Base-by-base conservation (phyloP, 768 basidiomycete genomes). In the Lactarius hengduanensis region DNA sequence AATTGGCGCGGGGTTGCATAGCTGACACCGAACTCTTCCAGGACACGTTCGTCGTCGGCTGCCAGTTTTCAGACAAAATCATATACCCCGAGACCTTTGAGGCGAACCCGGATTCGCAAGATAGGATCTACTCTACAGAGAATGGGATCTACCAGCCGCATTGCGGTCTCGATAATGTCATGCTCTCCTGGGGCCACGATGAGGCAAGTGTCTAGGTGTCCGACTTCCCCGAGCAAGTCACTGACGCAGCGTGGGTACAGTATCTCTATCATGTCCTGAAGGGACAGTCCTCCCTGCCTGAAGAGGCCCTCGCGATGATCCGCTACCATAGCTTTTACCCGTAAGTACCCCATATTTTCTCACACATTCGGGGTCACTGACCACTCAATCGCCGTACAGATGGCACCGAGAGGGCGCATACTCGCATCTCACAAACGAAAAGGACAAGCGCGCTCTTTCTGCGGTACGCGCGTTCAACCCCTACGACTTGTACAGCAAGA, bases 261-360 rank as follows among this genome's bases (percentile, higher is more conserved):
- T 95, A 94, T 74, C 80, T 94, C 7, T 94, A 93, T 77, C 79
- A 90, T 69, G 87, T 96, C 69, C 78, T 92, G 67, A 93, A 92
- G 76, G 86, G 88, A 70, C 94, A 96, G 74, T 87, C 86, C 68
- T 83, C 82, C 4, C 86, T 96, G 0, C 94, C 94, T 4, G 82
- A 83, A 45, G 94, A 92, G 71, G 94, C 83, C 0, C 81, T 96
- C 34, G 88, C 90, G 9, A 96, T 96, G 94, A 93, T 96, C 73
- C 86, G 94, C 38, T 96, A 92, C 75, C 94, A 96, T 78, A 92
- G 90, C 72, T 96, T 96, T 82, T 96, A 96, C 78, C 94, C 94
- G 77, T 86, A 72, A 59, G 84, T 75, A 11, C 40, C 22, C 59
- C 53, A 13, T 26, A 20, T 16, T 30, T 20, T 16, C 13, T 30